Evolutionary conservation across 371 early-diverging fungal species (phyloP).

Genomic region (Mucor lusitanicus): DNA sequence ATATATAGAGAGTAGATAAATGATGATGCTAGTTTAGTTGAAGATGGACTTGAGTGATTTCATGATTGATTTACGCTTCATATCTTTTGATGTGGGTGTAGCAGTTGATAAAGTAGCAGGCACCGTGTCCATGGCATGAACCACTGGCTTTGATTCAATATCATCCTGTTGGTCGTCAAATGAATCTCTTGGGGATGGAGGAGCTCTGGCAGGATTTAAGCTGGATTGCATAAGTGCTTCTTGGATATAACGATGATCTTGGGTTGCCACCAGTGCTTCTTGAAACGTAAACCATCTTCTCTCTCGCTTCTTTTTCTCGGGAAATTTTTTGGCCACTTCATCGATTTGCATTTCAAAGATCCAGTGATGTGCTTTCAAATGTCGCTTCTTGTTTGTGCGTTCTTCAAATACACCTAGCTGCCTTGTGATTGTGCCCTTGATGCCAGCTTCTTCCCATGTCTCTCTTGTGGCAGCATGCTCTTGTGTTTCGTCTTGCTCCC

Average conservation of each 20-base stretch:
- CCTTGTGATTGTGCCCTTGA: conserved; percentile 45
- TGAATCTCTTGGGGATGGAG: conserved; percentile 18
- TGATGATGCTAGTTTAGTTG: neutral
- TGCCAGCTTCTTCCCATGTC: conserved; percentile 66
- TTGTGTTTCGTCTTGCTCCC: conserved; percentile 61
- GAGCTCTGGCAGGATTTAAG: conserved; percentile 13
- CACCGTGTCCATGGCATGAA: neutral
- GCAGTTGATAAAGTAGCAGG: neutral
- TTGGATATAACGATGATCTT: conserved; percentile 24
- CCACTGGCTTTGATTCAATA: neutral
- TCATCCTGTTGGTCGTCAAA: conserved; percentile 5
- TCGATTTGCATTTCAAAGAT: conserved; percentile 58
- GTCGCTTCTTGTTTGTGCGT: conserved; percentile 27
- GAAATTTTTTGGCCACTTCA: conserved; percentile 48
- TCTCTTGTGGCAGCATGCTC: conserved; percentile 57
- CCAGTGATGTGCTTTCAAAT: conserved; percentile 46
- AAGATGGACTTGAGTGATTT: neutral
- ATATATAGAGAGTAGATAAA: neutral
- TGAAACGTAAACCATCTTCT: conserved; percentile 46
- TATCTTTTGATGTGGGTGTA: neutral
- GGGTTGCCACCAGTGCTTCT: conserved; percentile 21
- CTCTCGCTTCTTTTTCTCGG: conserved; percentile 56
- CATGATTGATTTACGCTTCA: conserved; percentile 1
- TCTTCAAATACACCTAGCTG: conserved; percentile 52
- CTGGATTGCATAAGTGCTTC: conserved; percentile 21